phyloP scores from a whole-genome alignment of 805 yeast species.

The Teunomyces funiuensis region DNA sequence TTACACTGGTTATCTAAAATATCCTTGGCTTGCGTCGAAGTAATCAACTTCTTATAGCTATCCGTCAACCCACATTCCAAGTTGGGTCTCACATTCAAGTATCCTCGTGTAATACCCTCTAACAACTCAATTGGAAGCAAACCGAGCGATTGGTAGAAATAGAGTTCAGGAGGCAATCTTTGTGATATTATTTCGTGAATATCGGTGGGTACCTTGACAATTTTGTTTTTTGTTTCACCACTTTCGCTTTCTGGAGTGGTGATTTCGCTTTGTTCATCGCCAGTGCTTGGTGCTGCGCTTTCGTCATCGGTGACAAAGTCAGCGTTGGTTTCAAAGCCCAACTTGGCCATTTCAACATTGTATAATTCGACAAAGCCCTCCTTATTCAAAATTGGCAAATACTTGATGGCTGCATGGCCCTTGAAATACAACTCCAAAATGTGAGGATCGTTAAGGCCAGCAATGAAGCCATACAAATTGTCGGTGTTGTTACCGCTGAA shows the following conservation, averaged over 20 bases:
- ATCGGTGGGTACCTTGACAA: conserved; percentile 64
- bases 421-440: conserved; percentile 55
- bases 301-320: conserved; percentile 18
- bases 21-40: conserved; percentile 43
- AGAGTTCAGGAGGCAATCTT: conserved; percentile 81
- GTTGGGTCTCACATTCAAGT: conserved; percentile 61
- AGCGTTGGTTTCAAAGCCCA: conserved; percentile 23
- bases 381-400: conserved; percentile 68
- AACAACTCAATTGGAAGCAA: conserved; percentile 61
- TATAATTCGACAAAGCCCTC: conserved; percentile 70
- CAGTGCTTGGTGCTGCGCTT: conserved; percentile 10
- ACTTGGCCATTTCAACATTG: conserved; percentile 39
- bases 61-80: conserved; percentile 60
- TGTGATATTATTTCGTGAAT: conserved; percentile 80
- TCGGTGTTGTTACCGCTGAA: conserved; percentile 23
- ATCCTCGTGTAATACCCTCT: conserved; percentile 66
- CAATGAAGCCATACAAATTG: conserved; percentile 46
- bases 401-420: conserved; percentile 68
- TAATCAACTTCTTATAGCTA: conserved; percentile 58
- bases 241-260: conserved; percentile 10
- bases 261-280: conserved; percentile 10
- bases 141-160: conserved; percentile 80
- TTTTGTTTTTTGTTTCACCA: conserved; percentile 5
- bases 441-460: conserved; percentile 45
- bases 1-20: conserved; percentile 63